Conservation (phyloP, 306 rosid species). For the Castanea mollissima region DNA sequence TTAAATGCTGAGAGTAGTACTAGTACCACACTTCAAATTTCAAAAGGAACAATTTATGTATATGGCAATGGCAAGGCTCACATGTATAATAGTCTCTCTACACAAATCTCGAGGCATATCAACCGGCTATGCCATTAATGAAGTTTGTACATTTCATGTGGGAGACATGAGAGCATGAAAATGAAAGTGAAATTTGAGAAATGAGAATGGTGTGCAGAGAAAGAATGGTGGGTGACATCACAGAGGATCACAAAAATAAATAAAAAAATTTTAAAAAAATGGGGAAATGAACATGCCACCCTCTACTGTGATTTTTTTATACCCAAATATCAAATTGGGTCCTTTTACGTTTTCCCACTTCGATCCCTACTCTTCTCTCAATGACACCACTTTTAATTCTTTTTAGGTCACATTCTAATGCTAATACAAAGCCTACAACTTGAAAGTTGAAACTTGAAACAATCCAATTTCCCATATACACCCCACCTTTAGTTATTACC, state of each 20-base stretch:
- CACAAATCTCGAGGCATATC: background rate
- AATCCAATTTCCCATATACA: background rate
- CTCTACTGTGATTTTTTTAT: background rate
- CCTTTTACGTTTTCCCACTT: slow-evolving; percentile 23
- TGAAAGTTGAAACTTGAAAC: no score
- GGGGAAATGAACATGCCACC: slow-evolving; percentile 6
- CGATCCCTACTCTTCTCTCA: slow-evolving; percentile 30
- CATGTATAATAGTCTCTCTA: background rate
- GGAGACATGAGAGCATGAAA: background rate
- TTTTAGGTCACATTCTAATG: slow-evolving; percentile 5
- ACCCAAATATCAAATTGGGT: background rate
- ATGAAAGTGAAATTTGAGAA: background rate
- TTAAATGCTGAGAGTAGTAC: background rate
- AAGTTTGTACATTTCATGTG: background rate
- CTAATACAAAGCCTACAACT: background rate
- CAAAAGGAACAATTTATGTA: background rate
- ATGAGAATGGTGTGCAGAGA: background rate
- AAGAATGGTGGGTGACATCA: slow-evolving; percentile 14
- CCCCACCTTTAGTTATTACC: no score
- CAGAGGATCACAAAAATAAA: background rate
- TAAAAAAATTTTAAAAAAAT: no score
- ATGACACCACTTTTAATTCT: slow-evolving; percentile 17
- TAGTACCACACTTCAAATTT: background rate
- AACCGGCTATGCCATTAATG: background rate
- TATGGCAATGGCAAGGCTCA: background rate